A percentile compares a stretch with the other conserved stretches of the same genome.
phyloP scores from a whole-genome alignment of 139 green algal species.

The Zygnema circumcarinatum region DNA sequence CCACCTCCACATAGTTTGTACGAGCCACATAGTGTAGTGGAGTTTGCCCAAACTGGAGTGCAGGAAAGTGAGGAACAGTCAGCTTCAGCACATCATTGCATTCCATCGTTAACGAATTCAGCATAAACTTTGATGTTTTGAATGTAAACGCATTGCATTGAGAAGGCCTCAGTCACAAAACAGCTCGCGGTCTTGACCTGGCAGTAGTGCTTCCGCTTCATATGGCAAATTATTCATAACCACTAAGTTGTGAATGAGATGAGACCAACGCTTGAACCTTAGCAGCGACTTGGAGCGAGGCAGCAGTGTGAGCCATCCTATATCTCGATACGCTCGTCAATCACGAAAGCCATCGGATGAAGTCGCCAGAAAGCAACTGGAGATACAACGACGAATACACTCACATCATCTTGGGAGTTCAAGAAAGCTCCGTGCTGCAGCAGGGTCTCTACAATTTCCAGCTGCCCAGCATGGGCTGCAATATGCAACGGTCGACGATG shows the following conservation, averaged over 20 bases:
- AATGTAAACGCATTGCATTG: too few relatives aligned
- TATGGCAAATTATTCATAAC: too few relatives aligned
- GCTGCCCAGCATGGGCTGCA: neutral
- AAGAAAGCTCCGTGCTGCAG: conserved; percentile 4
- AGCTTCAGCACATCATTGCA: conserved; percentile 6
- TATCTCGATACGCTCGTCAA: neutral
- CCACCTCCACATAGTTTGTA: conserved; percentile 12
- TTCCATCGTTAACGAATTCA: conserved; percentile 4
- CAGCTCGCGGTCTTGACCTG: too few relatives aligned
- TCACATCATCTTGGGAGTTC: conserved; percentile 26
- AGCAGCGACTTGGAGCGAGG: neutral
- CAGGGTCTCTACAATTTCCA: conserved; percentile 10
- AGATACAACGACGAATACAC: neutral
- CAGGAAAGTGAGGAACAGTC: conserved; percentile 23
- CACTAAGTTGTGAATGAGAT: too few relatives aligned
- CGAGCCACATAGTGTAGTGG: conserved; percentile 45
- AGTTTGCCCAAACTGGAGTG: conserved; percentile 42
- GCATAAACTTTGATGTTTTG: neutral
- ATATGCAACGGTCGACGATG: conserved; percentile 14
- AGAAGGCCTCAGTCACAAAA: too few relatives aligned
- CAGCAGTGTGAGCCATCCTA: conserved; percentile 3
- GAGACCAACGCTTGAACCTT: too few relatives aligned
- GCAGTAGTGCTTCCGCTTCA: too few relatives aligned
- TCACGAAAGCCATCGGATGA: neutral
- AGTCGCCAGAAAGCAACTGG: neutral